Base-by-base conservation (phyloP, 202 grass and related monocot genomes). In the Schoenoplectus tabernaemontani region DNA sequence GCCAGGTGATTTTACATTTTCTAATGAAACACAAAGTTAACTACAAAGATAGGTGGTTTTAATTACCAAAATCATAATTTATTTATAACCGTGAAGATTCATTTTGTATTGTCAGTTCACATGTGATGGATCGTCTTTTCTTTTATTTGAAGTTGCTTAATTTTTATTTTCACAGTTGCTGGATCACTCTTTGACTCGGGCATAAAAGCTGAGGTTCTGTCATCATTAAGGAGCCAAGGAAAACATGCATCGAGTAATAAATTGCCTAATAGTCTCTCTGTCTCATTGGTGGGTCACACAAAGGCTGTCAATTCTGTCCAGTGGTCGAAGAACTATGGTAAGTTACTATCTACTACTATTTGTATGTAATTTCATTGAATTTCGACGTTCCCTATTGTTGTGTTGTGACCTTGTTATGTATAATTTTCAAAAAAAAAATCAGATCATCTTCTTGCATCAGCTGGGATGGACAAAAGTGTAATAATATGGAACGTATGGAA, bases 391-490 rank as follows among this genome's bases (percentile, higher is more conserved):
- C 36, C n/a, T 48, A 23, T 17, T 82, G 4, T 83, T 22, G 12
- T 26, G 59, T 16, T 77, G 9, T 88, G 16, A 28, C 6, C 54
- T 36, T 15, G n/a, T 59, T 60, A 36, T 65, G 6, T n/a, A n/a
- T n/a, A 69, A 75, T 63, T 73, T 30, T 16, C 17, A 81, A 60
- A 84, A 53, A 17, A 73, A 73, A 9, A 73, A 62, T 28, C 82
- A 97, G 93, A 84, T 32, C 91, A 97, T 90, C 93, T 97, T 90
- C 93, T 97, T 66, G 89, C 93, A 77, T 93, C 93, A 80, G 87
- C 93, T 84, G 85, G 87, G 60, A 97, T 97, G 93, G 93, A 97
- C 82, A 79, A 84, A 43, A 89, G 79, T 34, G 82, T 93, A 17
- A 78, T 78, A n/a, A 15, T 97, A 84, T 97, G 89, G 89, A 97